phyloP scores from a whole-genome alignment of 1,139 yeast species.

The Magnusiomyces fungicola region DNA sequence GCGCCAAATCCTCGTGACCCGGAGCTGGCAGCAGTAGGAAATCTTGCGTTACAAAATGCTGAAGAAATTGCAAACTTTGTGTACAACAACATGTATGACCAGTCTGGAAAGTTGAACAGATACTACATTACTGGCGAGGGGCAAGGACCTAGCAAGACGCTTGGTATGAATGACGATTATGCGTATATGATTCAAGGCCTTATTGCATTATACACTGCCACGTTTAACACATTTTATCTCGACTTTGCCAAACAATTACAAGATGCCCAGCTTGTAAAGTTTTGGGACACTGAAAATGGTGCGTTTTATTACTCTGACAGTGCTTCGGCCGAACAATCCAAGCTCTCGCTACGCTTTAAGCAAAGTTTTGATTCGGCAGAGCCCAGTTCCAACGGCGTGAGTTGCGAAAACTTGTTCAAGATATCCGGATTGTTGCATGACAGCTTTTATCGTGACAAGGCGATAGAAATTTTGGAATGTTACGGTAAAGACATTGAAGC shows the following conservation, averaged over 20 bases:
- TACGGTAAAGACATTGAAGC: slow-evolving; percentile 29
- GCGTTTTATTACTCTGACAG: slow-evolving; percentile 26
- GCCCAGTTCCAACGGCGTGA: slow-evolving; percentile 35
- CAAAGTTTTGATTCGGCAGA: slow-evolving; percentile 35
- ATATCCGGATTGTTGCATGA: slow-evolving; percentile 26
- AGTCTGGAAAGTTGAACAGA: slow-evolving; percentile 20
- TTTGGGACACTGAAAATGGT: slow-evolving; percentile 32
- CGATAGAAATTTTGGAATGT: slow-evolving; percentile 24
- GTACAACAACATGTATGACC: slow-evolving; percentile 22
- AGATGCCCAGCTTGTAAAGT: slow-evolving; percentile 27
- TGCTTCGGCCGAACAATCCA: slow-evolving; percentile 16
- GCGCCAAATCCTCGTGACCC: background rate
- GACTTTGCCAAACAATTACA: slow-evolving; percentile 32
- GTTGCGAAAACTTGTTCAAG: slow-evolving; percentile 29
- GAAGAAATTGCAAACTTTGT: slow-evolving; percentile 26
- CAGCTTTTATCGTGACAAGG: slow-evolving; percentile 21
- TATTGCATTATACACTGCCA: slow-evolving; percentile 32
- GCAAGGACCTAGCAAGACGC: slow-evolving; percentile 11
- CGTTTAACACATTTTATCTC: slow-evolving; percentile 26
- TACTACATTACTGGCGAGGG: slow-evolving; percentile 17
- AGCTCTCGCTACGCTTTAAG: slow-evolving; percentile 31
- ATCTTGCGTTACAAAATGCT: slow-evolving; percentile 25
- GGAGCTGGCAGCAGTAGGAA: slow-evolving; percentile 9
- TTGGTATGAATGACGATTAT: slow-evolving; percentile 35
- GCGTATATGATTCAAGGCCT: slow-evolving; percentile 33